These are phyloP conservation scores for Lumnitzera littorea DNA, from an alignment of 345 rosid genomes.

Conservation along the genomic window DNA sequence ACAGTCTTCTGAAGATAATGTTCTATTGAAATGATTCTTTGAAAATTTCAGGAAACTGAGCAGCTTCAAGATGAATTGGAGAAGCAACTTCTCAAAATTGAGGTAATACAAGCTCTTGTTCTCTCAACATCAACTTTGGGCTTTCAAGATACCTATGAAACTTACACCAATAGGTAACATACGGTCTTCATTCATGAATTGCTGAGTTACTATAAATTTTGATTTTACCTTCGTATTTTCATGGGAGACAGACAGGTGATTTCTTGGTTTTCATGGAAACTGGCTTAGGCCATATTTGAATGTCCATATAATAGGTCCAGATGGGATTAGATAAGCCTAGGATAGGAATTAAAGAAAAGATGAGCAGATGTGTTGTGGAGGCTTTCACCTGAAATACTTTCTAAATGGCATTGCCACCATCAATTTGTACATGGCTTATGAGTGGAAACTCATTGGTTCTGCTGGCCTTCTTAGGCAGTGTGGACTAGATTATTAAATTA, in stretches of 20 bases:
- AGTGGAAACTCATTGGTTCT: too few relatives aligned
- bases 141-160: background rate
- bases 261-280: background rate
- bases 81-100: slow-evolving; percentile 37
- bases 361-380: background rate
- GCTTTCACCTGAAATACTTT: background rate
- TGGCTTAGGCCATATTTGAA: background rate
- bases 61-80: slow-evolving; percentile 32
- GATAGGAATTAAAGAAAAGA: too few relatives aligned
- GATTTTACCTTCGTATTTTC: too few relatives aligned
- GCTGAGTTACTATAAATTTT: too few relatives aligned
- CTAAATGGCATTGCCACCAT: too few relatives aligned
- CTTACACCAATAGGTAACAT: background rate
- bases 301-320: background rate
- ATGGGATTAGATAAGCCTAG: too few relatives aligned
- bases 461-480: too few relatives aligned
- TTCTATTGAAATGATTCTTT: slow-evolving; percentile 10
- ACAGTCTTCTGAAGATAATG: background rate
- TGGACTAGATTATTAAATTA: too few relatives aligned
- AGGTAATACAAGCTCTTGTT: slow-evolving; percentile 26
- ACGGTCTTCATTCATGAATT: too few relatives aligned
- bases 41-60: slow-evolving; percentile 48
- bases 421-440: too few relatives aligned
- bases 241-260: background rate
- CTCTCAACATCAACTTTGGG: slow-evolving; percentile 1